A percentile compares a stretch with the other conserved stretches of the same genome.
Evolutionary conservation across 371 early-diverging fungal genomes (phyloP).

Genomic region (Mortierella sp.): DNA sequence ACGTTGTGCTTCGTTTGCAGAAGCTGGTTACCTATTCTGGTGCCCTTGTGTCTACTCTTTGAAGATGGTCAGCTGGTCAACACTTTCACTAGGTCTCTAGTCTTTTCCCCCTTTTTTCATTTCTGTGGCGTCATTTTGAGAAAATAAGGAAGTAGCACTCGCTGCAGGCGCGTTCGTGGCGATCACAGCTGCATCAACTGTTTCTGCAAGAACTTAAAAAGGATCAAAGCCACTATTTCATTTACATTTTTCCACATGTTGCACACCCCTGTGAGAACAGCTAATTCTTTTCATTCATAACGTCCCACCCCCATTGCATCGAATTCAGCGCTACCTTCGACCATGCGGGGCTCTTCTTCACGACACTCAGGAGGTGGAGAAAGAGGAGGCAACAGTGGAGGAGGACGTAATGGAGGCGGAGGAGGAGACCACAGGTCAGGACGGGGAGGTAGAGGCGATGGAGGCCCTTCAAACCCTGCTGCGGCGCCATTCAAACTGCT

Average conservation of each 20-base stretch:
- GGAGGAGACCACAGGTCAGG: conserved; percentile 2
- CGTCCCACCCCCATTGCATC: background rate
- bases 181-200: too few relatives aligned
- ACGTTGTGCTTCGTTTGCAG: too few relatives aligned
- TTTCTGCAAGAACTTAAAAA: too few relatives aligned
- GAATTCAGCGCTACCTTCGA: background rate
- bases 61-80: too few relatives aligned
- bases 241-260: background rate
- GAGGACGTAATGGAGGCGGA: background rate
- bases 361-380: conserved; percentile 19
- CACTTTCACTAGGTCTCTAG: too few relatives aligned
- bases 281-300: background rate
- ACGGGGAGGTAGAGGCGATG: conserved; percentile 5
- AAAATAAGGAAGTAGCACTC: too few relatives aligned
- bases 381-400: conserved; percentile 9
- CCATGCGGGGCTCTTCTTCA: conserved; percentile 46
- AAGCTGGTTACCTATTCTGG: too few relatives aligned
- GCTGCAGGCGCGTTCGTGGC: too few relatives aligned
- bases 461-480: background rate
- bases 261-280: background rate
- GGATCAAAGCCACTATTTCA: background rate
- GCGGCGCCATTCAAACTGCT: conserved; percentile 36
- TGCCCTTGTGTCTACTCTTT: too few relatives aligned
- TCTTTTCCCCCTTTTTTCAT: too few relatives aligned
- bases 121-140: too few relatives aligned